A percentile compares a stretch with the other conserved stretches of the same genome.
These are phyloP conservation scores for Podospora pseudoanserina DNA, from an alignment of 495 filamentous ascomycete genomes.

Conservation along the genomic window DNA sequence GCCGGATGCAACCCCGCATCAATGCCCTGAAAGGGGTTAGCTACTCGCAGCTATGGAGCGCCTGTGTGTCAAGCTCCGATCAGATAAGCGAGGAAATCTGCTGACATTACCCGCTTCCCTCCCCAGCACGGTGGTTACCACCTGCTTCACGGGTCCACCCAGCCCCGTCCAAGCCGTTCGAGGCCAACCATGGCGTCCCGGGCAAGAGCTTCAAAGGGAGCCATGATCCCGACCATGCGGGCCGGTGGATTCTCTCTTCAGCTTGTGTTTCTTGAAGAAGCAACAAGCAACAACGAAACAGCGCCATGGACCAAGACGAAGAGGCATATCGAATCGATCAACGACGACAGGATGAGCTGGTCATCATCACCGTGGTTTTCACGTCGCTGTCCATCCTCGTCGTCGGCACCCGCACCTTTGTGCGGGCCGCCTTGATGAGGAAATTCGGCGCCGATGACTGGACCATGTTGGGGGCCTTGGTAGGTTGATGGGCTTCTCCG, in stretches of 20 bases:
- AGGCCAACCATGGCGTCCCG: not conserved
- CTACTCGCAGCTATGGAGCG: not conserved
- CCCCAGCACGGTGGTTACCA: not conserved
- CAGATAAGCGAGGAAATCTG: slow-evolving; percentile 4
- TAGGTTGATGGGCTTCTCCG: not conserved
- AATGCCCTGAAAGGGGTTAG: not conserved
- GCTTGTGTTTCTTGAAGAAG: slow-evolving; percentile 3
- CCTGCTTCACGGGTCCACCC: too few species aligned
- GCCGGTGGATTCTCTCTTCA: slow-evolving; percentile 1
- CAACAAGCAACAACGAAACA: not conserved
- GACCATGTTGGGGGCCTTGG: not conserved
- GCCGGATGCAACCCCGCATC: not conserved
- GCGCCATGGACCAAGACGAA: not conserved
- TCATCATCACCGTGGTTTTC: slow-evolving; percentile 1
- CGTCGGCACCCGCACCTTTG: slow-evolving; percentile 5
- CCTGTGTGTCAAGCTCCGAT: not conserved
- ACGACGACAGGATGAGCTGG: not conserved
- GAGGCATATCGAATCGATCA: not conserved
- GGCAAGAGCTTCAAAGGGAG: not conserved
- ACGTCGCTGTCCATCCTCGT: slow-evolving; percentile 5
- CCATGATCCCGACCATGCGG: not conserved
- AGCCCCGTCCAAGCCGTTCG: not conserved
- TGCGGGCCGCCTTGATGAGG: not conserved
- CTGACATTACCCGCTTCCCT: not conserved
- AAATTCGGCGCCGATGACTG: slow-evolving; percentile 6